phyloP scores from a whole-genome alignment of 139 green algal genomes.

The Marvania coccoides region DNA sequence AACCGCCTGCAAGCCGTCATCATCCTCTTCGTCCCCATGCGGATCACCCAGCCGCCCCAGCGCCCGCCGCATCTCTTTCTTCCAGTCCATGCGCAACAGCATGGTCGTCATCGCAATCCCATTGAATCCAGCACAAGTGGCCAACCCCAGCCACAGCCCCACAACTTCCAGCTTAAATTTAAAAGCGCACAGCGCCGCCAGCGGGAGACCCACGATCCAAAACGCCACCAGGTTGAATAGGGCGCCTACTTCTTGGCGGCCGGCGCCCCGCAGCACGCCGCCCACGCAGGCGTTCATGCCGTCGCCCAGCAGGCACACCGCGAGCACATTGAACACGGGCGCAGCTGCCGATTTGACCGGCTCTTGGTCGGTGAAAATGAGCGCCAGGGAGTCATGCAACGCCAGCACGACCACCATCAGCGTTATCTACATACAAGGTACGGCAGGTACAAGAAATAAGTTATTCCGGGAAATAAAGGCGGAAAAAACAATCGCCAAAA shows the following conservation, averaged over 20 bases:
- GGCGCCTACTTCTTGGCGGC: conserved; percentile 23
- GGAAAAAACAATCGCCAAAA: too few species aligned
- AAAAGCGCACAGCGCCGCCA: conserved; percentile 43
- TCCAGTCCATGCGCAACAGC: not conserved
- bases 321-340: conserved; percentile 25
- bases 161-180: conserved; percentile 18
- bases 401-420: not conserved
- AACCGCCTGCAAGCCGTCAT: too few species aligned
- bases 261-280: conserved; percentile 24
- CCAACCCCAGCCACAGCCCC: conserved; percentile 51
- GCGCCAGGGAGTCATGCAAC: not conserved
- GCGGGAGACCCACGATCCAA: conserved; percentile 49
- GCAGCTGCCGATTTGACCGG: conserved; percentile 12
- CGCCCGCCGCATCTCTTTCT: not conserved
- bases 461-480: too few species aligned
- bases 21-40: not conserved
- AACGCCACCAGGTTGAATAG: conserved; percentile 40
- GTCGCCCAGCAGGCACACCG: conserved; percentile 30
- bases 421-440: too few species aligned
- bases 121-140: not conserved
- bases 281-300: conserved; percentile 43
- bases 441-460: too few species aligned
- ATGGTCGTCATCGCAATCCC: not conserved
- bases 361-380: conserved; percentile 8
- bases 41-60: not conserved